A percentile compares a stretch with the other conserved stretches of the same genome.
These are phyloP conservation scores for Starmera amethionina DNA, from an alignment of 805 yeast genomes.

Conservation along the genomic window DNA sequence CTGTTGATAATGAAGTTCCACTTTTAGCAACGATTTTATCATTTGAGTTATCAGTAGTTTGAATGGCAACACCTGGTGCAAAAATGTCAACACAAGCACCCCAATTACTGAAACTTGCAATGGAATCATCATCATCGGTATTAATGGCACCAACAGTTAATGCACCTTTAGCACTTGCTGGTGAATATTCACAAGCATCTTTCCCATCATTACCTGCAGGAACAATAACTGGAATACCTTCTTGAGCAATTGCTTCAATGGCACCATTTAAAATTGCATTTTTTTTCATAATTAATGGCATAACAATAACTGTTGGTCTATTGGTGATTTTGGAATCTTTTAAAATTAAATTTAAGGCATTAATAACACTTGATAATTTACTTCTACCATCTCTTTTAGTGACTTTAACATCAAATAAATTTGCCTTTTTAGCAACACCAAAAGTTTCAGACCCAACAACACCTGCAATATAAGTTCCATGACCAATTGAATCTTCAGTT, in stretches of 20 bases:
- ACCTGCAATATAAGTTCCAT: constrained; percentile 52
- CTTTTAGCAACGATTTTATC: constrained; percentile 23
- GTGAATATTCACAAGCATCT: constrained; percentile 36
- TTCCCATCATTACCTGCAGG: constrained; percentile 41
- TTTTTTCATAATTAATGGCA: constrained; percentile 28
- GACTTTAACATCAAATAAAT: constrained; percentile 33
- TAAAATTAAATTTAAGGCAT: constrained; percentile 21
- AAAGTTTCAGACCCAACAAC: constrained; percentile 38
- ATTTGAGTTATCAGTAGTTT: constrained; percentile 27
- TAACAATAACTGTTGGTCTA: constrained; percentile 28
- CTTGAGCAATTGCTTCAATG: constrained; percentile 28
- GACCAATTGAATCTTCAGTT: constrained; percentile 31
- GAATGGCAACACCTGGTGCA: constrained; percentile 38
- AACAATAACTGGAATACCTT: constrained; percentile 35
- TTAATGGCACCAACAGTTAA: constrained; percentile 86
- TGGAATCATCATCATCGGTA: constrained; percentile 46
- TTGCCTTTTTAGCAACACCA: constrained; percentile 42
- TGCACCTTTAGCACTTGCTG: constrained; percentile 42
- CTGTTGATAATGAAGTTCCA: constrained; percentile 44
- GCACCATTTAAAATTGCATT: constrained; percentile 34
- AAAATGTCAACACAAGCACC: constrained; percentile 45
- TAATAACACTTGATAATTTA: constrained; percentile 22
- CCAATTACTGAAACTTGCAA: constrained; percentile 38
- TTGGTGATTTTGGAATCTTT: constrained; percentile 19
- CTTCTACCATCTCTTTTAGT: constrained; percentile 28